Percentiles rank a stretch among this genome's conserved stretches.
These are phyloP conservation scores for Lasiodiplodia sp. DNA, from an alignment of 2,329 filamentous ascomycete genomes.

Conservation along the genomic window DNA sequence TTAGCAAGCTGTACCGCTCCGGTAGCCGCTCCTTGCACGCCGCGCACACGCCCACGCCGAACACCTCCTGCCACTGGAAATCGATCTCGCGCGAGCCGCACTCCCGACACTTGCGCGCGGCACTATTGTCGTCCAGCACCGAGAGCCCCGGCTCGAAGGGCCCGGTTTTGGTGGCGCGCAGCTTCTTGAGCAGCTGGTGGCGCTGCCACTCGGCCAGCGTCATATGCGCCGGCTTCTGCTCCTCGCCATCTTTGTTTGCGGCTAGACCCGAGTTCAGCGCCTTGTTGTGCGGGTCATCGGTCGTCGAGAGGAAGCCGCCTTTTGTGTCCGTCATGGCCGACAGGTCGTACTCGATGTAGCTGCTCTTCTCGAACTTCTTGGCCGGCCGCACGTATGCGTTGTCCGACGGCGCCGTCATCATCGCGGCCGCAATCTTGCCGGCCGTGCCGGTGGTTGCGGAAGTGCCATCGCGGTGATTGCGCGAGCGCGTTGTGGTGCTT, in stretches of 20 bases:
- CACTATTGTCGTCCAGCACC: conserved; percentile 59
- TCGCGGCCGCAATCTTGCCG: conserved; percentile 46
- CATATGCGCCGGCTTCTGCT: conserved; percentile 84
- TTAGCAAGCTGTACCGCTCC: conserved; percentile 93
- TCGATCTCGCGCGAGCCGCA: conserved; percentile 88
- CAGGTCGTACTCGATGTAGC: conserved; percentile 96
- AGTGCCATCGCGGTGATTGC: conserved; percentile 74
- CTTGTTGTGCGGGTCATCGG: conserved; percentile 90
- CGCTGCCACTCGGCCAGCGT: conserved; percentile 91
- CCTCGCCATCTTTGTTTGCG: conserved; percentile 53
- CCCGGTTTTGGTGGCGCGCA: conserved; percentile 77
- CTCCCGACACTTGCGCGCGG: conserved; percentile 70
- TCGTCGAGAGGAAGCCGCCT: conserved; percentile 88
- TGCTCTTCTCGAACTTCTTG: conserved; percentile 79
- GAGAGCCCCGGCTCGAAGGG: conserved; percentile 91
- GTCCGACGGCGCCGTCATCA: conserved; percentile 42
- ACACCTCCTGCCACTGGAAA: conserved; percentile 91
- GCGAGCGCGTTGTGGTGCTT: conserved; percentile 57
- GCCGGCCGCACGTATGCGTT: conserved; percentile 68
- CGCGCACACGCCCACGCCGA: conserved; percentile 77
- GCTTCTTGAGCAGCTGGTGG: conserved; percentile 74
- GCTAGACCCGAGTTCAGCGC: conserved; percentile 65
- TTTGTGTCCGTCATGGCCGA: conserved; percentile 98
- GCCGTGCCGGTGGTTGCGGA: conserved; percentile 47
- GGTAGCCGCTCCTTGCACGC: conserved; percentile 87